phyloP scores from a whole-genome alignment of 2,329 filamentous ascomycete species.

The Aurifilum marmelostoma region DNA sequence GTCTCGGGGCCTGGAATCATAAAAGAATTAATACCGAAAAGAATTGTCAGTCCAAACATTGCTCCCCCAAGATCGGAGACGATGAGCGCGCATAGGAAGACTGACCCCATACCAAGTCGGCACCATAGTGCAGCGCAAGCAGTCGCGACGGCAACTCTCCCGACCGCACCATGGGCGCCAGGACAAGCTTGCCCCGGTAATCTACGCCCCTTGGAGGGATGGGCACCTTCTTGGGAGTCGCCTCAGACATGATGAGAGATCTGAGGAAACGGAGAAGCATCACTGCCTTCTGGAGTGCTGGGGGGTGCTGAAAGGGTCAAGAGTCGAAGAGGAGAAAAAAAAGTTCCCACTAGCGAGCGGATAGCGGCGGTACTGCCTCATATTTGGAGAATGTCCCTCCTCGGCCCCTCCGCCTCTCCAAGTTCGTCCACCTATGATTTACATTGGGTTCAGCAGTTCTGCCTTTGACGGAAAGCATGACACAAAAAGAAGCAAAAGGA shows the following conservation, averaged over 20 bases:
- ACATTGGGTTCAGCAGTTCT: background rate
- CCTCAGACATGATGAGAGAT: constrained; percentile 55
- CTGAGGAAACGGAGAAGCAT: constrained; percentile 26
- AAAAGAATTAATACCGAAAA: background rate
- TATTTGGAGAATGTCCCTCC: background rate
- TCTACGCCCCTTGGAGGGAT: constrained; percentile 89
- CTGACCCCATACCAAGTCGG: constrained; percentile 92
- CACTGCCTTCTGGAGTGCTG: constrained; percentile 17
- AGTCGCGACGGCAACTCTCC: constrained; percentile 91
- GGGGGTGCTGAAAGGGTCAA: background rate
- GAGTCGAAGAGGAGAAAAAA: background rate
- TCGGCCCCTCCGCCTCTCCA: background rate
- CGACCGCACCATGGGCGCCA: constrained; percentile 98
- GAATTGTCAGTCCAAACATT: constrained; percentile 24
- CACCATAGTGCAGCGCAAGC: constrained; percentile 89
- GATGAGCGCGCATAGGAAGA: constrained; percentile 30
- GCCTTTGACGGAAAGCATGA: no score
- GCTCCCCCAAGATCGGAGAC: background rate
- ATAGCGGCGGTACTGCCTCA: background rate
- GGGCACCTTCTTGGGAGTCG: constrained; percentile 66
- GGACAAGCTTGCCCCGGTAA: constrained; percentile 90
- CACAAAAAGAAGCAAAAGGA: background rate
- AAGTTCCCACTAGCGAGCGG: background rate
- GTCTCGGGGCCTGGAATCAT: constrained; percentile 84
- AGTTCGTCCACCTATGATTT: background rate